Evolutionary conservation across 371 early-diverging fungal genomes (phyloP).

Genomic region (Lichtheimia hyalospora): DNA sequence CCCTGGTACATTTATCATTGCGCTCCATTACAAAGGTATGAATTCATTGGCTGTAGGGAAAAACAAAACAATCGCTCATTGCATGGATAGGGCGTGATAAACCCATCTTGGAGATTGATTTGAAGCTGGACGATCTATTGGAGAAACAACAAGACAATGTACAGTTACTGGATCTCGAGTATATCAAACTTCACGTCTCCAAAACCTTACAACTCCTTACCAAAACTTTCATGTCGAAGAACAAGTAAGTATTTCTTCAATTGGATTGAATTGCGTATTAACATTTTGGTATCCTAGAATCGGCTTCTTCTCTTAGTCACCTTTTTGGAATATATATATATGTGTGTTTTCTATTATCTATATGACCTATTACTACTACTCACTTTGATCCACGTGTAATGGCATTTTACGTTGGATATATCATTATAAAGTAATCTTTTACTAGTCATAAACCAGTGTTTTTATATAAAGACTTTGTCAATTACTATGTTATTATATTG

Average conservation of each 20-base stretch:
- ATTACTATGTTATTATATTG: too few species aligned
- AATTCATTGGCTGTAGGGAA: background rate
- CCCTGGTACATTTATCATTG: conserved; percentile 87
- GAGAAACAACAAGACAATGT: conserved; percentile 95
- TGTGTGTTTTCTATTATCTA: too few species aligned
- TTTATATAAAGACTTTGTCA: too few species aligned
- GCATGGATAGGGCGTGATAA: conserved; percentile 77
- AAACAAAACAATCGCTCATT: background rate
- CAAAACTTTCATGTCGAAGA: conserved; percentile 47
- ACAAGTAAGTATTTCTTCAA: conserved; percentile 25
- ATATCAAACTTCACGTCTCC: conserved; percentile 77
- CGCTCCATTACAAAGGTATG: conserved; percentile 81
- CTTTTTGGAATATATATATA: too few species aligned
- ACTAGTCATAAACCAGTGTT: too few species aligned
- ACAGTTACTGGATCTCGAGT: conserved; percentile 85
- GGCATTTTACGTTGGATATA: too few species aligned
- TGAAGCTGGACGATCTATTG: conserved; percentile 90
- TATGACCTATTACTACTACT: too few species aligned
- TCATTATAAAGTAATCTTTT: too few species aligned
- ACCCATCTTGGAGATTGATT: conserved; percentile 92
- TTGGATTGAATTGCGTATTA: background rate
- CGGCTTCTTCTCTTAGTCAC: conserved; percentile 17
- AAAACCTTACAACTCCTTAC: conserved; percentile 37
- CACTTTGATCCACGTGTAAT: too few species aligned
- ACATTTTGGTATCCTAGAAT: conserved; percentile 7